Base-by-base conservation (phyloP, 257 asterid species). In the Nicotiana otophora region DNA sequence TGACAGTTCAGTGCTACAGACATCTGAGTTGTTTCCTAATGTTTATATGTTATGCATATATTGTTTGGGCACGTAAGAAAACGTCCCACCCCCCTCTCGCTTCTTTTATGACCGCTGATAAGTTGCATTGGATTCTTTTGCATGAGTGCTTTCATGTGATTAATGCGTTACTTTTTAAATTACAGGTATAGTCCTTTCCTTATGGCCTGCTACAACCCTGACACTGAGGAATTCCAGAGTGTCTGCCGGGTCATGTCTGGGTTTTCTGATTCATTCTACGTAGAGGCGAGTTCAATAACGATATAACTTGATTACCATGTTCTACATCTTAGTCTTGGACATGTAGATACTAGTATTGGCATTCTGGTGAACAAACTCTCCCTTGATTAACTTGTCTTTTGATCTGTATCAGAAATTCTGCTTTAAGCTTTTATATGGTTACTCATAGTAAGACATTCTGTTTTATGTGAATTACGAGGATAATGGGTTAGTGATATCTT, bases 211-310 rank as follows among this genome's bases (percentile, higher is more conserved):
- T 91, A 91, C 90, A 86, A 95, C 82, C 96, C 98, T 23, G 96
- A 93, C 39, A 91, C 92, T 7, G 96, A 95, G 89, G 98, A 92
- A 85, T 95, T 82, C 82, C 97, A 95, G 88, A 92, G 98, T 30
- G 98, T 95, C 16, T 93, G 98, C 85, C 96, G 98, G 20, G 98
- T 92, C 84, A 93, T 91, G 98, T 93, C 98, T 53, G 98, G 96
- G 83, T 91, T 95, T 87, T 93, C 98, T 46, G 98, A 95, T 85
- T 91, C 95, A 80, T 95, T 95, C 70, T 95, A 95, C 83, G 85
- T 15, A 61, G 92, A 95, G 98, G 98, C 89, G 88, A 26, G 28
- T 48, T 19, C 60, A 64, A 6, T 79, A n/a, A 15, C 4, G 42
- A 79, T 34, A 79, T 79, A 23, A 51, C 26, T 26, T 74, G 26